Conservation (phyloP, 1,139 yeast genomes). For the Ogataea hybrid region DNA sequence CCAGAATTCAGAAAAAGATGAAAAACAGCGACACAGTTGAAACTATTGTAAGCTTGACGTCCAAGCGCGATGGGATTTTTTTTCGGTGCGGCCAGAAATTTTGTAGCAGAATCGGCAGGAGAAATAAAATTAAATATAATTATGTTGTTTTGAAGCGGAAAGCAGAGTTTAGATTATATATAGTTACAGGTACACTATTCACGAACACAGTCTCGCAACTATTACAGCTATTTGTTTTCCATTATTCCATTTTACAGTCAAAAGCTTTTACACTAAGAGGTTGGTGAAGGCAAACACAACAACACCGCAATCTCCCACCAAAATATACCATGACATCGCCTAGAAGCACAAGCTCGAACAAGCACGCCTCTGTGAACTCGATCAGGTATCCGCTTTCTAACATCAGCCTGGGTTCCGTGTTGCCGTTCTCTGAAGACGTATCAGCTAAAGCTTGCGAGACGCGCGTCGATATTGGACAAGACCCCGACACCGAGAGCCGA, state of each 20-base stretch:
- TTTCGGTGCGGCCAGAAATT: constrained; percentile 8
- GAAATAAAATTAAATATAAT: constrained; percentile 9
- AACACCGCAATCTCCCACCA: constrained; percentile 7
- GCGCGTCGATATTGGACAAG: constrained; percentile 3
- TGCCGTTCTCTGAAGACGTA: constrained; percentile 3
- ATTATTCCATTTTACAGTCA: too few relatives aligned
- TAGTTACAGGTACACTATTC: not conserved
- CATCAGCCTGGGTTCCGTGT: constrained; percentile 10
- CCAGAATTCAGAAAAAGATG: constrained; percentile 35
- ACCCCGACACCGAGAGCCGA: constrained; percentile 3
- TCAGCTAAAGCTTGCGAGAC: not conserved
- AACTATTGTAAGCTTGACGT: not conserved
- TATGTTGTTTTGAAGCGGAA: constrained; percentile 12
- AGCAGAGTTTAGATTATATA: not conserved
- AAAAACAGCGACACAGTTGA: constrained; percentile 12
- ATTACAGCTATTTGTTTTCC: not conserved
- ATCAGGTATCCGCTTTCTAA: constrained; percentile 10
- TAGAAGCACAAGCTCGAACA: not conserved
- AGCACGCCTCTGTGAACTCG: not conserved
- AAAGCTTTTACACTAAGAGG: too few relatives aligned
- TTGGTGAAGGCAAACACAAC: not conserved
- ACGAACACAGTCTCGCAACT: not conserved
- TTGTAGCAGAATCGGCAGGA: constrained; percentile 12
- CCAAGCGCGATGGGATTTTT: constrained; percentile 1
- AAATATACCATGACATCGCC: constrained; percentile 1